phyloP scores from a whole-genome alignment of 352 stramenopile species.

The Globisporangium viniferum region DNA sequence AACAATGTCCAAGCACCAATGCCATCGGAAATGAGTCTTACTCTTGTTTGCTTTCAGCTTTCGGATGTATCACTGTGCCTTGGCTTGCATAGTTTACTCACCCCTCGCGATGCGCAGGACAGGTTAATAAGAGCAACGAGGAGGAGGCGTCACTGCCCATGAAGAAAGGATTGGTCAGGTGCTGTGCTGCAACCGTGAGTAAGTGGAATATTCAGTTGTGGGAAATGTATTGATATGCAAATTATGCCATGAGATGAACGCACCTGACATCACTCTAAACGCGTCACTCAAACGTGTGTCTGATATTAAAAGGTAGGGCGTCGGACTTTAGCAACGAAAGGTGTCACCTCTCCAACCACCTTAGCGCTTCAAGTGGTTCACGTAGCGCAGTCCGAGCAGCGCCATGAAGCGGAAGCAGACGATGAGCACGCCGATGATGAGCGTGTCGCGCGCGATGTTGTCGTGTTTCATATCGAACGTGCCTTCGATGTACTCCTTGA shows the following conservation, averaged over 20 bases:
- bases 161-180: not conserved
- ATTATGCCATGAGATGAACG: not conserved
- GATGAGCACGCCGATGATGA: slow-evolving; percentile 38
- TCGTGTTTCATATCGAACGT: slow-evolving; percentile 36
- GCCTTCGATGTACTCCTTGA: slow-evolving; percentile 41
- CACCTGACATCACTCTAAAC: not conserved
- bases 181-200: not conserved
- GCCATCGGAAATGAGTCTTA: not conserved
- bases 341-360: not conserved
- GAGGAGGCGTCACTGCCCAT: no score
- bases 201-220: not conserved
- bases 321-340: not conserved
- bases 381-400: slow-evolving; percentile 43
- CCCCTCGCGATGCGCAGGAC: no score
- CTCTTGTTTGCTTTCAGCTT: not conserved
- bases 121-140: no score
- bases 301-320: not conserved
- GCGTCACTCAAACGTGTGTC: not conserved
- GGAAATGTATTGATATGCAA: not conserved
- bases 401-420: slow-evolving; percentile 42
- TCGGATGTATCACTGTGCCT: not conserved
- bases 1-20: not conserved
- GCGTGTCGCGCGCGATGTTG: slow-evolving; percentile 26
- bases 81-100: no score
- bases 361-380: slow-evolving; percentile 53